A percentile compares a stretch with the other conserved stretches of the same genome.
Conservation (phyloP, 129 eudicot species). For the Saussurea involucrata region DNA sequence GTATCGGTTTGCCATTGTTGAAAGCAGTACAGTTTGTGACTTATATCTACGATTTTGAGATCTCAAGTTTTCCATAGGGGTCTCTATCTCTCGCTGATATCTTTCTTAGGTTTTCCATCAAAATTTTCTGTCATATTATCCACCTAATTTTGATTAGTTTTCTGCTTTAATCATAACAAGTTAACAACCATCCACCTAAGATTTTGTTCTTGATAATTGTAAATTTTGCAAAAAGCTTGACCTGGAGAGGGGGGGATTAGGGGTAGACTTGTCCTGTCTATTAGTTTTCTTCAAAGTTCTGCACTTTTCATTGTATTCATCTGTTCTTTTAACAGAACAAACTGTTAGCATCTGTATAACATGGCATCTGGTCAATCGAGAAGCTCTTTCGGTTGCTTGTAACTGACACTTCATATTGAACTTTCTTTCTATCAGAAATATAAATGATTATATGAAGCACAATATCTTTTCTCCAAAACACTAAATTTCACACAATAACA, state of each 20-base stretch:
- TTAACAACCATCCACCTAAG: background rate
- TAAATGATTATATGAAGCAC: slow-evolving; percentile 11
- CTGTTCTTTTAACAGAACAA: background rate
- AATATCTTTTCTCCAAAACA: slow-evolving; percentile 4
- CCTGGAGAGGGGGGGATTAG: background rate
- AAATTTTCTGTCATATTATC: background rate
- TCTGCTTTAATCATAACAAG: background rate
- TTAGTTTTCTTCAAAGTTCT: background rate
- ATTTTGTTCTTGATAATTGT: background rate
- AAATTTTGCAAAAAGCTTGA: background rate
- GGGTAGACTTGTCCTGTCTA: background rate
- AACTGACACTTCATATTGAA: background rate
- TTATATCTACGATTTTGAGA: background rate
- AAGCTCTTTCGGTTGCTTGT: slow-evolving; percentile 8
- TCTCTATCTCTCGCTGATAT: background rate
- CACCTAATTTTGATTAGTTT: background rate
- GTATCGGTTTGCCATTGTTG: background rate
- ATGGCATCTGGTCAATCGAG: background rate
- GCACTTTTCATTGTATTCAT: background rate
- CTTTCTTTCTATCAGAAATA: background rate
- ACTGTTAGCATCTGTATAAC: background rate
- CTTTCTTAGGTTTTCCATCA: background rate
- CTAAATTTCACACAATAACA: slow-evolving; percentile 17
- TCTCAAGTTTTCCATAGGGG: background rate
- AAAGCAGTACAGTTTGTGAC: background rate